A percentile compares a stretch with the other conserved stretches of the same genome.
These are phyloP conservation scores for Strigomonas galati DNA, from an alignment of 208 protist genomes.

Conservation along the genomic window DNA sequence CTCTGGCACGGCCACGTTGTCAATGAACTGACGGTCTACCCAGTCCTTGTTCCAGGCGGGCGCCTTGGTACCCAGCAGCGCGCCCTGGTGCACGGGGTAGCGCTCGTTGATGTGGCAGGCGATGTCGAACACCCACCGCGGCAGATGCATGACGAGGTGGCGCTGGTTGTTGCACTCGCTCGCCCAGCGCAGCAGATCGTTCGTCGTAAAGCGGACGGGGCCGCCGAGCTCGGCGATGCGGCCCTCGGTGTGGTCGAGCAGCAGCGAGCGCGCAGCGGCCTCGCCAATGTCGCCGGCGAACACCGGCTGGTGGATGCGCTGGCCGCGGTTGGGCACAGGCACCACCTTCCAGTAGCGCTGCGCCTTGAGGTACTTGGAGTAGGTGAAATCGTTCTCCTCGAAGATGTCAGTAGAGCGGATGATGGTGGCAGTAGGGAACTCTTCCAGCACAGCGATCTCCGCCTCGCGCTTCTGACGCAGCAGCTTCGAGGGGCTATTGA, in stretches of 20 bases:
- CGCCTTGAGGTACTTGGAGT: slow-evolving; percentile 88
- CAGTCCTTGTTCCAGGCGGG: slow-evolving; percentile 86
- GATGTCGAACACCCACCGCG: slow-evolving; percentile 69
- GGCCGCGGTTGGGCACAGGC: slow-evolving; percentile 77
- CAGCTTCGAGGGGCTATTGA: slow-evolving; percentile 82
- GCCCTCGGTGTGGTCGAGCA: slow-evolving; percentile 89
- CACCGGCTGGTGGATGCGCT: slow-evolving; percentile 87
- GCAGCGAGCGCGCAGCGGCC: slow-evolving; percentile 73
- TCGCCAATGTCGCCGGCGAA: slow-evolving; percentile 87
- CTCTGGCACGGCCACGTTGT: slow-evolving; percentile 87
- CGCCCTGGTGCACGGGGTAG: slow-evolving; percentile 65
- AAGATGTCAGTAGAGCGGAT: slow-evolving; percentile 88
- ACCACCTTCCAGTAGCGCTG: slow-evolving; percentile 83
- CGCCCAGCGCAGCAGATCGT: slow-evolving; percentile 85
- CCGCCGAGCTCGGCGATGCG: slow-evolving; percentile 89
- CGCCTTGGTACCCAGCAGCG: slow-evolving; percentile 62
- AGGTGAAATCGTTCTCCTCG: slow-evolving; percentile 82
- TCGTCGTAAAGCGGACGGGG: slow-evolving; percentile 87
- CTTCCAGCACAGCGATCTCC: slow-evolving; percentile 85
- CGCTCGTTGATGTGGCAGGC: slow-evolving; percentile 75
- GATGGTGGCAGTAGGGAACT: slow-evolving; percentile 90
- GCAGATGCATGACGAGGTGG: slow-evolving; percentile 66
- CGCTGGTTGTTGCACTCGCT: slow-evolving; percentile 75
- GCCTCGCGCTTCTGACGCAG: slow-evolving; percentile 84
- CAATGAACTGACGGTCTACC: slow-evolving; percentile 86